phyloP scores from a whole-genome alignment of 2,329 filamentous ascomycete genomes.

The Phaeomoniella chlamydospora region DNA sequence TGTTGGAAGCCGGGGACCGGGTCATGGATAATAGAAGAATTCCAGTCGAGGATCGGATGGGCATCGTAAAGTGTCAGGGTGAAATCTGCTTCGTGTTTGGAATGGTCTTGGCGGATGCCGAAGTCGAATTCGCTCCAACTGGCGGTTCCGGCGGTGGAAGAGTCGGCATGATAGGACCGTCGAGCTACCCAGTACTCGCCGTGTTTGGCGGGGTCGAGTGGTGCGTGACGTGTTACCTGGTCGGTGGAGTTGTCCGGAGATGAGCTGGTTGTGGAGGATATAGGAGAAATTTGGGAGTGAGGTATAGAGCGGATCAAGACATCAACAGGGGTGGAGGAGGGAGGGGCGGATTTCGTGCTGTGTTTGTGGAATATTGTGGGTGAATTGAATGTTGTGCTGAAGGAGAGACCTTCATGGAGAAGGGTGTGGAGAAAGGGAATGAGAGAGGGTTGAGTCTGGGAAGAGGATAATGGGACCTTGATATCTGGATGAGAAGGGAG shows the following conservation, averaged over 20 bases:
- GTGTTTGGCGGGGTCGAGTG: slow-evolving; percentile 3
- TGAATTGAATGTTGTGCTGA: slow-evolving; percentile 8
- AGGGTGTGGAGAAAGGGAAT: slow-evolving; percentile 7
- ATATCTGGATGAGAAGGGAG: too few species aligned
- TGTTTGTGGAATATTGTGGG: slow-evolving; percentile 7
- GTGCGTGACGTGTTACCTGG: background rate
- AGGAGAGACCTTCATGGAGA: slow-evolving; percentile 10
- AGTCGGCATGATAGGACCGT: slow-evolving; percentile 19
- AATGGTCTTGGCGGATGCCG: slow-evolving; percentile 21
- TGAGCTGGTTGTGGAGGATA: slow-evolving; percentile 2
- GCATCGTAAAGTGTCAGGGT: slow-evolving; percentile 20
- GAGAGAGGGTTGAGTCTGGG: slow-evolving; percentile 3
- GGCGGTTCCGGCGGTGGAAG: slow-evolving; percentile 18
- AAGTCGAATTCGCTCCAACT: slow-evolving; percentile 22
- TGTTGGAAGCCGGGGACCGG: background rate
- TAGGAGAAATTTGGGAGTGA: too few species aligned
- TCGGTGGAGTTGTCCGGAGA: background rate
- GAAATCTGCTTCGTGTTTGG: slow-evolving; percentile 24
- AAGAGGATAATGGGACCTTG: too few species aligned
- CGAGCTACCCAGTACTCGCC: slow-evolving; percentile 25
- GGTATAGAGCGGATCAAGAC: slow-evolving; percentile 6
- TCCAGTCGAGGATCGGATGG: slow-evolving; percentile 13
- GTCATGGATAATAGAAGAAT: background rate
- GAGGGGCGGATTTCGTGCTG: slow-evolving; percentile 8
- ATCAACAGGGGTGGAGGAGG: slow-evolving; percentile 9